Evolutionary conservation across 768 basidiomycete species (phyloP), one percentile per base, ranked within the genome.

Genomic region (Auriscalpium orientale): DNA sequence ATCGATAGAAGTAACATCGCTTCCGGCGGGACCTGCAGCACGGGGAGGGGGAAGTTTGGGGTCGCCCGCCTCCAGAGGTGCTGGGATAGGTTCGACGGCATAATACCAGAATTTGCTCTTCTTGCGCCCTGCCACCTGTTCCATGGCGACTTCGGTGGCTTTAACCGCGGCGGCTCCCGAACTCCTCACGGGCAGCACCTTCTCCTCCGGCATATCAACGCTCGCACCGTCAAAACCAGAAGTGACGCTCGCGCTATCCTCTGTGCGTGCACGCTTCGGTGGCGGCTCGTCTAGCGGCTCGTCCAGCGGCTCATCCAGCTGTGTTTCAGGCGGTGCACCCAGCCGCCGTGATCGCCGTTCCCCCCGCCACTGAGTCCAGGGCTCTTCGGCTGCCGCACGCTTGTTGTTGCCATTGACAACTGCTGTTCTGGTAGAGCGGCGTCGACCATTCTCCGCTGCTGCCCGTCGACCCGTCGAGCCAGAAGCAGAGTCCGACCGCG

Each of bases 51-150:
- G 34, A 21, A 15, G 35, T 10, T 50, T 28, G 49, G 13, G 35
- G 15, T 18, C 36, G 10, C 49, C 50, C 34, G 21, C 49, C n/a
- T 34, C 36, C 35, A 40, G 37, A 37, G 54, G 12, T 28, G 70
- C 73, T 8, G 78, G 68, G 46, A 79, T 64, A 1, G 89, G 86
- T 62, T 92, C 90, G 22, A 92, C 87, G 18, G 90, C 90, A 60
- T 93, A 93, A 46, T 87, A 85, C 89, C 90, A 91, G 67, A 84
- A 91, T 65, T 87, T 91, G 65, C 90, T 91, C 68, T 79, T 84
- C 73, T 89, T 91, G 74, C 85, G 89, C 58, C 89, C 89, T 36
- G 80, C 82, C 21, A 89, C 76, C 57, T 85, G 79, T 56, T 89
- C 89, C 66, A 89, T 60, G n/a, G 85, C 85, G 45, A 83, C 73